phyloP scores from a whole-genome alignment of 106 monocot species.

The Phalaenopsis equestris region DNA sequence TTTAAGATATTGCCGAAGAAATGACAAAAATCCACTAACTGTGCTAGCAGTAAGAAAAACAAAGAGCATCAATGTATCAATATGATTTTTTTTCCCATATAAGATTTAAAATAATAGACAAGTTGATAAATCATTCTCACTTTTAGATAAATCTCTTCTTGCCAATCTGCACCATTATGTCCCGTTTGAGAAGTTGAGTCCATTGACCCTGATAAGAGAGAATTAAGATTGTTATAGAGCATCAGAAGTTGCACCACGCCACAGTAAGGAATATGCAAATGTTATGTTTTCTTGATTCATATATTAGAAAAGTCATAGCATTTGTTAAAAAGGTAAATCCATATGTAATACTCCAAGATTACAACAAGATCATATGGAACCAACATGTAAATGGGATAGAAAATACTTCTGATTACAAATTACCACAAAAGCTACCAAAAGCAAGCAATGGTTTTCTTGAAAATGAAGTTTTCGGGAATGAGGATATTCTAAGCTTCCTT shows the following conservation, averaged over 20 bases:
- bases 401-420: too few species aligned
- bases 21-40: background rate
- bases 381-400: background rate
- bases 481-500: too few species aligned
- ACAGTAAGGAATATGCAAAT: background rate
- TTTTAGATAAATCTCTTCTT: constrained; percentile 78
- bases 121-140: constrained; percentile 16
- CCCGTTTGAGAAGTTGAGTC: constrained; percentile 72
- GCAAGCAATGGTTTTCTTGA: too few species aligned
- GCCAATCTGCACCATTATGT: constrained; percentile 43
- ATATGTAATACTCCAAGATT: background rate
- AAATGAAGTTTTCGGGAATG: too few species aligned
- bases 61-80: background rate
- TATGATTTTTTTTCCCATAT: background rate
- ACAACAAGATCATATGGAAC: background rate
- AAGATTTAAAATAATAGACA: background rate
- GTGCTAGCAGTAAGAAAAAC: background rate
- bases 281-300: background rate
- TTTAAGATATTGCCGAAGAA: background rate
- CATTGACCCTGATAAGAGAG: constrained; percentile 49
- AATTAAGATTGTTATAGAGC: background rate
- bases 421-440: too few species aligned
- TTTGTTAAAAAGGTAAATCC: background rate
- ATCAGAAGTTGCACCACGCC: background rate
- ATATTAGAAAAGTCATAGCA: background rate